Evolutionary conservation across 768 basidiomycete species (phyloP).

Genomic region (Xerocomus brunneocitrinus): DNA sequence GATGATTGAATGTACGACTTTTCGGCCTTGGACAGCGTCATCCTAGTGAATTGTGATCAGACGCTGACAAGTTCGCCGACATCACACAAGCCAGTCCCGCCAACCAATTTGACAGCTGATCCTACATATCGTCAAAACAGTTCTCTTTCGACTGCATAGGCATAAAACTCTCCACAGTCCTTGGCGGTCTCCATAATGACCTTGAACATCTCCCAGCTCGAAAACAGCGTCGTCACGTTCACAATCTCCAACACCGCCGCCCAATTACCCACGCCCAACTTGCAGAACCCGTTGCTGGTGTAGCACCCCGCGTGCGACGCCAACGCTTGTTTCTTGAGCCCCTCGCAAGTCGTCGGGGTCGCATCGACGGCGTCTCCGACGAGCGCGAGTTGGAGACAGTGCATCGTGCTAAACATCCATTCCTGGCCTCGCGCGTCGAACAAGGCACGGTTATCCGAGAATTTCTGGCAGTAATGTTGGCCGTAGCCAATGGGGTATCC

Average conservation of each 20-base stretch:
- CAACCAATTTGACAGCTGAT: no score
- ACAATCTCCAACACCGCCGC: slow-evolving; percentile 33
- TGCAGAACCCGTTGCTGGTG: slow-evolving; percentile 39
- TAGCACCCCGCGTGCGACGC: slow-evolving; percentile 42
- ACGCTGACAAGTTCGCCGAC: no score
- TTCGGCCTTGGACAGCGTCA: slow-evolving; percentile 66
- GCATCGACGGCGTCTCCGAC: slow-evolving; percentile 33
- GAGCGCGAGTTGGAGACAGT: slow-evolving; percentile 41
- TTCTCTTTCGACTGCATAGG: slow-evolving; percentile 8
- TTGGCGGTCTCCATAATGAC: slow-evolving; percentile 3
- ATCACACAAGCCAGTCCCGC: no score
- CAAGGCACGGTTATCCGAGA: slow-evolving; percentile 25
- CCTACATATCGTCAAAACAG: slow-evolving; percentile 3
- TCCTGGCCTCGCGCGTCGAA: slow-evolving; percentile 33
- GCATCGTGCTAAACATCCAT: slow-evolving; percentile 46
- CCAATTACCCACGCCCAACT: slow-evolving; percentile 35
- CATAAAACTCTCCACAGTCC: slow-evolving; percentile 12
- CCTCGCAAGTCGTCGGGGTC: slow-evolving; percentile 27
- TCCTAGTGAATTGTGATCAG: no score
- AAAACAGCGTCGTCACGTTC: slow-evolving; percentile 9
- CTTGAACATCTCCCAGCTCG: slow-evolving; percentile 16
- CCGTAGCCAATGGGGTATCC: slow-evolving; percentile 46
- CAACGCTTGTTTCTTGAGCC: slow-evolving; percentile 36
- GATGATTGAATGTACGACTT: slow-evolving; percentile 70
- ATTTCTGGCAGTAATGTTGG: slow-evolving; percentile 37